Base-by-base conservation (phyloP, 805 yeast genomes). In the Yarrowia divulgata region DNA sequence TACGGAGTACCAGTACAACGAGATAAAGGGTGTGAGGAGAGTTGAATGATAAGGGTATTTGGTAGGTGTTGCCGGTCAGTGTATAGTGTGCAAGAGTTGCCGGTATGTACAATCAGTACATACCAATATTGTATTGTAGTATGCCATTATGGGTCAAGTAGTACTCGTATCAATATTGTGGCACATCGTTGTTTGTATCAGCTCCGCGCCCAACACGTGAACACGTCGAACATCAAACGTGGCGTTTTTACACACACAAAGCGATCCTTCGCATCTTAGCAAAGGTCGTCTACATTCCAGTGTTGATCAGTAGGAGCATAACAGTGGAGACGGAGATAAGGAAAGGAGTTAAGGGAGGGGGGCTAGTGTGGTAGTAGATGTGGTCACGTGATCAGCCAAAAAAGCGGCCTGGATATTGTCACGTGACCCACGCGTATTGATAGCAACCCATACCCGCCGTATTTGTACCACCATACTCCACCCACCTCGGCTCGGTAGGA, bases 401-500 rank as follows among this genome's bases (percentile, higher is more conserved):
- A n/a, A 2, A 23, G 29, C 29, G 29, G 29, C 4, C 29, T 23
- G 29, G 2, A 23, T 23, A 23, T 23, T 23, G 29, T 23, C 29
- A 23, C 29, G 29, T 23, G 29, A 23, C 29, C 4, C 29, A 23
- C 29, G 29, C 29, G 29, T 23, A 23, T 4, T 23, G 29, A 4
- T 23, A 23, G 29, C 29, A 23, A 23, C 29, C 29, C 29, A 23
- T 23, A 23, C 29, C 29, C 29, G 29, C 29, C 29, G 29, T 23
- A 23, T 23, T 23, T 23, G 29, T 23, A 23, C 29, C 29, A 40
- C 14, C 43, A 8, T 14, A 18, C 32, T 12, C 32, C 19, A 18
- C 34, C 9, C 46, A 14, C 63, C 63, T 57, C 63, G 63, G 63
- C 63, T 57, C 63, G 48, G 63, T 23, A 40, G 48, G 63, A 57